Evolutionary conservation across 176 grass and related monocot genomes (phyloP).

Genomic region (Oryza brachyantha): DNA sequence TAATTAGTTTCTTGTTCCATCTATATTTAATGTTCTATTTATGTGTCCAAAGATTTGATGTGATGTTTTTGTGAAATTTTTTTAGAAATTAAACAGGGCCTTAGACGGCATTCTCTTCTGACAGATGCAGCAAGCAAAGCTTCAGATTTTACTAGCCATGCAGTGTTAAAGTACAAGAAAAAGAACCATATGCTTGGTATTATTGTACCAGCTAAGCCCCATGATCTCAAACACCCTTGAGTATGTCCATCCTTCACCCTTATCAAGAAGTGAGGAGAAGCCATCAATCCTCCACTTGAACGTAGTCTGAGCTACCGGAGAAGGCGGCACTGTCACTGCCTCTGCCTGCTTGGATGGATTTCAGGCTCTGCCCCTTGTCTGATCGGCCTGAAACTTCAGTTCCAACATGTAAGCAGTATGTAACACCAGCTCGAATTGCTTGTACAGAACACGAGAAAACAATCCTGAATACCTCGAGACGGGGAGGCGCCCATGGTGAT

Average conservation of each 20-base stretch:
- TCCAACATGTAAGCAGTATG: background rate
- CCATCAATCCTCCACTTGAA: conserved; percentile 52
- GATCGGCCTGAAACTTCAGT: background rate
- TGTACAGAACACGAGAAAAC: no score
- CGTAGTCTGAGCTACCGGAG: background rate
- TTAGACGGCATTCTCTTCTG: background rate
- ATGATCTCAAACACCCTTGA: conserved; percentile 32
- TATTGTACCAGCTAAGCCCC: conserved; percentile 26
- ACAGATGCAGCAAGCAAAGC: background rate
- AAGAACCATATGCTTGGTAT: background rate
- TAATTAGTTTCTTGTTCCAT: no score
- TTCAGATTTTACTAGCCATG: no score
- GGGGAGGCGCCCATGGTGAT: no score
- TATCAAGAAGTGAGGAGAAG: conserved; percentile 35
- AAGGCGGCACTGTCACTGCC: background rate
- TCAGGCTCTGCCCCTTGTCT: background rate
- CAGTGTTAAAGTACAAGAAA: no score
- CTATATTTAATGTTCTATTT: no score
- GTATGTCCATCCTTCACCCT: conserved; percentile 32
- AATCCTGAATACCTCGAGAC: no score
- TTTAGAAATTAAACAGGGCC: no score
- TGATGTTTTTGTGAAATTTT: no score
- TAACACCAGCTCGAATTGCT: no score
- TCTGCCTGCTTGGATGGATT: conserved; percentile 3
- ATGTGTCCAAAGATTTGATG: no score